These are phyloP conservation scores for Diaporthe sp. DNA, from an alignment of 2,329 filamentous ascomycete species.

Conservation along the genomic window DNA sequence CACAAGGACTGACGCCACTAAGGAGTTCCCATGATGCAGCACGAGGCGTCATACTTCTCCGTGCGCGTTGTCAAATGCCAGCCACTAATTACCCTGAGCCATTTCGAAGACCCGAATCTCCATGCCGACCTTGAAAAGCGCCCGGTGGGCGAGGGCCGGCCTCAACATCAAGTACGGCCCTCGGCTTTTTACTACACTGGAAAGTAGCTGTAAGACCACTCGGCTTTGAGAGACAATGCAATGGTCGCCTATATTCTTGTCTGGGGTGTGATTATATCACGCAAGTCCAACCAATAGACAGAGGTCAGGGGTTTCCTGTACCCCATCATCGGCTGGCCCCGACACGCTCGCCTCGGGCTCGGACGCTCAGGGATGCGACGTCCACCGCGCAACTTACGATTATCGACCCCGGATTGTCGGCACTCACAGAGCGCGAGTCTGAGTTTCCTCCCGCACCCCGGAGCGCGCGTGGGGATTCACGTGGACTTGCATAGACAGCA, in stretches of 20 bases:
- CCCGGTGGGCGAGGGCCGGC: conserved; percentile 1
- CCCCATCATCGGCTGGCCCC: neutral
- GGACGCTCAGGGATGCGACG: neutral
- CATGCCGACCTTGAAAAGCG: neutral
- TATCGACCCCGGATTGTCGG: neutral
- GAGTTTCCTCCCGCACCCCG: neutral
- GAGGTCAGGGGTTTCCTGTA: neutral
- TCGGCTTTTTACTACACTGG: neutral
- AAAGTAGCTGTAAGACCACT: neutral
- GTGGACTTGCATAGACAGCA: no score
- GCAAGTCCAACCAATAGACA: neutral
- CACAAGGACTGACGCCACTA: neutral
- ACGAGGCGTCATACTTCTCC: neutral
- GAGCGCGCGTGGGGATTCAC: neutral
- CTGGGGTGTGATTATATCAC: neutral
- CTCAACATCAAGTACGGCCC: neutral
- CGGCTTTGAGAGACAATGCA: neutral
- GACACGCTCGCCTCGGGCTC: conserved; percentile 1
- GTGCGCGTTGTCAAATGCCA: neutral
- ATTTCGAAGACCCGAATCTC: neutral
- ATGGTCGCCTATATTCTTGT: no score
- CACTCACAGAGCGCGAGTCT: conserved; percentile 6
- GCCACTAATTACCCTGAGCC: neutral
- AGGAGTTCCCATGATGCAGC: neutral
- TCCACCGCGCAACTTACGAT: neutral